Evolutionary conservation across 2,329 filamentous ascomycete genomes (phyloP), one percentile per base, ranked within the genome.

Genomic region (Aspergillus pseudotamarii): DNA sequence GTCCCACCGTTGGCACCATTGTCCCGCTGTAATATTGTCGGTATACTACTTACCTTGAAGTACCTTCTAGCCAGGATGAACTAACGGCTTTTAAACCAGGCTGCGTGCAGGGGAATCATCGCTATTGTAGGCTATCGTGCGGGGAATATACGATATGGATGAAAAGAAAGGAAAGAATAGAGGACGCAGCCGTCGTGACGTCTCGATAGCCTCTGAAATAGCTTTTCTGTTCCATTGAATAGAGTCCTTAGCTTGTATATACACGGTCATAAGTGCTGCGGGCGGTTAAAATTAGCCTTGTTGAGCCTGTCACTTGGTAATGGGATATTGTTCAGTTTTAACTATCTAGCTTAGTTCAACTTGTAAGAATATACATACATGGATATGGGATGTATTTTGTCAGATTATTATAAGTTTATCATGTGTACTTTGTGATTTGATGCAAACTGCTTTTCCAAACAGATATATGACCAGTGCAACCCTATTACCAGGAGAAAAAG

Each of bases 401-500:
- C 28, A 51, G 8, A n/a, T 32, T 21, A 51, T 51, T 21, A 19
- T 51, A 30, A 16, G 6, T 51, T n/a, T 32, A 32, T 34, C 34
- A 51, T 34, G 6, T 34, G 34, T 32, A 5, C 19, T 21, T 26
- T 11, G 28, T 19, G 10, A n/a, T 12, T 32, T 51, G 28, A 51
- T 51, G 48, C 21, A 32, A 32, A 51, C 11, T 21, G 48, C 48
- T 32, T 51, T 51, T 51, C 28, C 11, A 51, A 51, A n/a, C 28
- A 51, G 26, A 51, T 51, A 30, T 9, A 21, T 32, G 26, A 21
- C 28, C 48, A 32, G n/a, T 51, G 48, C 48, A 51, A 51, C 48
- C 48, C 28, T 51, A 34, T 51, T 51, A 32, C 28, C 48, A 51
- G 48, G 48, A 32, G 48, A 10, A 51, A 51, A 51, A 51, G 48